Evolutionary conservation across 345 rosid genomes (phyloP).

Genomic region (Salix purpurea): DNA sequence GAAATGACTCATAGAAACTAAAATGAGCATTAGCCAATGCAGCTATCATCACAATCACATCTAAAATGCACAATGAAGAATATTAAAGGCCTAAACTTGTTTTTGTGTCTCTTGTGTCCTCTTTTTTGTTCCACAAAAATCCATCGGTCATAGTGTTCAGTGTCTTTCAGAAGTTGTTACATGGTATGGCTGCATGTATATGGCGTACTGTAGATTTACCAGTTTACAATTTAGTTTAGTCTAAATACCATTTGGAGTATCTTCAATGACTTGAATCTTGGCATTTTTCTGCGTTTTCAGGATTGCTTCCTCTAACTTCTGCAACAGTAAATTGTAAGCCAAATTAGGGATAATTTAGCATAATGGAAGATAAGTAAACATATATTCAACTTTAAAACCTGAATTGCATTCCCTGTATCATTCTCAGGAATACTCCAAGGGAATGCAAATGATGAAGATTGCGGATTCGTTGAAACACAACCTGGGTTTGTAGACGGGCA

Average conservation of each 20-base stretch:
- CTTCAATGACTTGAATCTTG: conserved; percentile 48
- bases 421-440: conserved; percentile 63
- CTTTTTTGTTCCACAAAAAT: not conserved
- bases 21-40: not conserved
- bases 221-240: not conserved
- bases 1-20: not conserved
- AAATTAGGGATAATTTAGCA: not conserved
- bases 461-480: conserved; percentile 82
- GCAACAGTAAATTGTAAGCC: conserved; percentile 11
- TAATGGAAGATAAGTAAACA: not conserved
- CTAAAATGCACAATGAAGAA: not conserved
- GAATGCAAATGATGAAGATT: conserved; percentile 73
- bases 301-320: conserved; percentile 72
- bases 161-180: not conserved
- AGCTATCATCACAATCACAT: not conserved
- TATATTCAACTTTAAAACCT: conserved; percentile 33
- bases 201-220: not conserved
- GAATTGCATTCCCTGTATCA: conserved; percentile 43
- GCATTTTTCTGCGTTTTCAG: conserved; percentile 66
- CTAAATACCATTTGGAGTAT: conserved; percentile 61
- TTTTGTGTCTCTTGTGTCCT: not conserved
- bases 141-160: not conserved
- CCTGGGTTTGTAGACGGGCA: conserved; percentile 90
- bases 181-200: not conserved
- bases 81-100: not conserved